Evolutionary conservation across 257 asterid genomes (phyloP), one percentile per base, ranked within the genome.

Genomic region (Linderniella brevidens): DNA sequence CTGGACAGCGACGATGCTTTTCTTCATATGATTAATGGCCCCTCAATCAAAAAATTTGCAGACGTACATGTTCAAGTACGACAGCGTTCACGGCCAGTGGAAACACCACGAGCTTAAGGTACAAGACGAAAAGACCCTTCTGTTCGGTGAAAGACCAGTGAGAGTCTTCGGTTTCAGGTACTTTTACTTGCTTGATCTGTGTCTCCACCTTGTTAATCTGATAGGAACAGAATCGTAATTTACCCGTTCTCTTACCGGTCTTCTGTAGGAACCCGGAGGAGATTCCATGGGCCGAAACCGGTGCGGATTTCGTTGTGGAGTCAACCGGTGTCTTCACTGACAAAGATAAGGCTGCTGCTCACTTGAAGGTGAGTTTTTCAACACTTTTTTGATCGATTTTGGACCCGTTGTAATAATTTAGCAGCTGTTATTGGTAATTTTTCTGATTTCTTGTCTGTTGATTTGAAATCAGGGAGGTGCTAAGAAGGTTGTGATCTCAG

Each of bases 61-160:
- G 95, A 85, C 92, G 39, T 85, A 85, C 46, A 85, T 85, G 95
- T 85, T 85, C 58, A 85, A 85, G 80, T 85, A 80, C 52, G 95
- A 85, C 55, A 73, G 72, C 58, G 93, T 85, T 10, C 95, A 85
- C 46, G 95, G 95, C 8, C 77, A 71, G 14, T 85, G 95, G 95
- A 85, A 85, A 62, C 92, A 85, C 53, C 56, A 66, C 52, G 92
- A 80, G 12, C 54, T 85, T 35, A 75, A 66, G 72, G 76, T 85
- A 18, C 55, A 78, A 57, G 95, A 80, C 59, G 95, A 80, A 3
- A 85, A 75, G 53, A 80, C 92, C 14, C 87, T 80, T 71, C 87
- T 80, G 25, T 85, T 85, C 37, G 93, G 95, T 35, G 93, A 76
- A 17, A 80, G 63, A 14, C 29, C 80, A 1, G 85, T 85, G 42